Evolutionary conservation across 1,139 yeast genomes (phyloP), one percentile per base, ranked within the genome.

Genomic region (Nematodospora anomalae): DNA sequence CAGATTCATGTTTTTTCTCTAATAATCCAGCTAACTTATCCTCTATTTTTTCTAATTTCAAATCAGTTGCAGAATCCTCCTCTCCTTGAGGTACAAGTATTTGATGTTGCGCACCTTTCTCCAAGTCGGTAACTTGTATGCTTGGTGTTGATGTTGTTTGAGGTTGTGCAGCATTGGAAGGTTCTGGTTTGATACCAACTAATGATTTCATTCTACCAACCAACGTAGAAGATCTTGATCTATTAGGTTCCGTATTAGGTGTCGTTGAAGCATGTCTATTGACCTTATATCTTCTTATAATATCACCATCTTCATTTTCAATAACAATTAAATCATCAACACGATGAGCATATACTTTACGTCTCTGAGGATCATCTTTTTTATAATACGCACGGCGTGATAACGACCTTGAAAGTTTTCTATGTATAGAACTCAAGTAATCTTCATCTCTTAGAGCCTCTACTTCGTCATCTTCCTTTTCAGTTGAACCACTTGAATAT

Each of bases 251-350:
- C 13, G 28, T 2, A 14, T 14, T 14, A 21, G 36, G 25, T 33
- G 50, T 41, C 2, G 26, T 36, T 4, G 37, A 36, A 3, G 46
- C 37, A 44, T 79, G 86, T 12, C 76, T 72, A 49, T 82, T 84
- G 37, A 88, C 81, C 49, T 68, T 76, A 61, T 89, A 92, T 40
- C 96, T 73, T 52, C 96, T 78, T 31, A 92, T 69, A 40, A 92
- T 79, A 50, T 92, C 97, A 47, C 98, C 98, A 25, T 89, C 96
- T 32, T 78, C 88, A 53, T 89, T 86, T 58, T 92, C 98, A 45
- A 92, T 83, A 42, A 89, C 73, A 40, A 92, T 77, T 44, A 81
- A 71, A 53, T 88, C 79, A 53, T 83, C 95, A 33, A 70, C 55
- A 54, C 68, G 74, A 51, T 70, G 73, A 6, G 75, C 76, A 52